Evolutionary conservation across 768 basidiomycete genomes (phyloP), one percentile per base, ranked within the genome.

Genomic region (Kwoniella newhampshirensis): DNA sequence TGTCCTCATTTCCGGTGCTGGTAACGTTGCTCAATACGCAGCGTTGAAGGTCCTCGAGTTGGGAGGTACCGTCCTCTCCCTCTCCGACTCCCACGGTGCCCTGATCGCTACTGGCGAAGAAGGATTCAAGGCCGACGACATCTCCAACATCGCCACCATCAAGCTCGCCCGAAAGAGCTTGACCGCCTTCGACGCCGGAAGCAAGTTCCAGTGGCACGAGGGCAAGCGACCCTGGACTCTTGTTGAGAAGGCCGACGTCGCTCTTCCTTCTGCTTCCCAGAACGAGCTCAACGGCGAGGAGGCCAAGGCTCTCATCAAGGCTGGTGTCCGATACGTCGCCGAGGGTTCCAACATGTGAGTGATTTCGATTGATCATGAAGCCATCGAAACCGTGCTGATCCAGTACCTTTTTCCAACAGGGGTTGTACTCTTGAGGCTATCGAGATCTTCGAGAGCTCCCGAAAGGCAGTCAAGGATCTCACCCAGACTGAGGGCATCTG

Each of bases 1-100:
- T 51, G 78, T 79, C 54, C 68, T 79, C 55, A 73, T 80, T 66
- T 78, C 78, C 9, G 79, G 87, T 54, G 82, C 86, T 21, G 87
- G 86, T 23, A 88, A 88, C 77, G 87, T 88, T 67, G 83, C 86
- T 35, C 86, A 79, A 62, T 87, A 79, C 79, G 86, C 86, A 50
- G 87, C 87, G 0, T 81, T 86, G 75, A 87, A 87, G 75, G 83
- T 86, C 62, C 82, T 88, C 75, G 85, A 86, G 76, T 84, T 87
- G 71, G 87, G 86, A 49, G 86, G 82, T 45, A 83, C 80, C 60
- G 86, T 87, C 54, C 76, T 86, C 70, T 84, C 86, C 18, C 81
- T 88, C 59, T 86, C 85, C 71, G 87, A 88, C 79, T 87, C 86
- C 54, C 84, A 84, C 73, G 87, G 87, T 51, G 78, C 85, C 15